Percentiles rank a stretch among this genome's conserved stretches.
These are phyloP conservation scores for Alternaria novae-zelandiae DNA, from an alignment of 2,329 filamentous ascomycete species.

Conservation along the genomic window DNA sequence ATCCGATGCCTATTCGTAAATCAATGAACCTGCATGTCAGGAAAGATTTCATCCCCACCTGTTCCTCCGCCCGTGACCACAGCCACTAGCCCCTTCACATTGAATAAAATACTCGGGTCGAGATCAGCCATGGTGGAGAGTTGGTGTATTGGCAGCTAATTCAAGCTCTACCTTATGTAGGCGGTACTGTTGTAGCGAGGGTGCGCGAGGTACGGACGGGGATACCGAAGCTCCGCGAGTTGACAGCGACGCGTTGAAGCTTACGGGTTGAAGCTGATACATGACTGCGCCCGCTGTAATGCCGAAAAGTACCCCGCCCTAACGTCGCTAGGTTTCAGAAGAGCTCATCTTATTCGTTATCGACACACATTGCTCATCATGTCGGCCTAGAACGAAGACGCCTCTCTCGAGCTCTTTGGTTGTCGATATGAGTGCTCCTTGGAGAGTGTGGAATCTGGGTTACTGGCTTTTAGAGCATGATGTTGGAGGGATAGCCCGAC, in stretches of 20 bases:
- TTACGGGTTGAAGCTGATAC: background rate
- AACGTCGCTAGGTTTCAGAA: background rate
- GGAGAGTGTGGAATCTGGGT: background rate
- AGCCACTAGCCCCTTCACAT: constrained; percentile 23
- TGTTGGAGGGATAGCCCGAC: background rate
- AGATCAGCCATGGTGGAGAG: constrained; percentile 1
- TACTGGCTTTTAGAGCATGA: background rate
- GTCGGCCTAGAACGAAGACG: background rate
- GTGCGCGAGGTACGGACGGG: background rate
- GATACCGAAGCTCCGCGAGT: background rate
- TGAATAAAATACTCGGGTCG: constrained; percentile 12
- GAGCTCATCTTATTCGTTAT: background rate
- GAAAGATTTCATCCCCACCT: constrained; percentile 1
- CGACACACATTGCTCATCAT: background rate
- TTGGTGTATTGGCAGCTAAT: background rate
- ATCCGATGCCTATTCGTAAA: constrained; percentile 24
- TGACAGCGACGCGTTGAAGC: background rate
- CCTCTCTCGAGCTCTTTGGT: background rate
- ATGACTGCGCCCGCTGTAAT: background rate
- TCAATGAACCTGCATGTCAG: background rate
- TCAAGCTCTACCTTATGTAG: background rate
- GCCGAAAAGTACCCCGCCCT: background rate
- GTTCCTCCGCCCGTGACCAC: constrained; percentile 26
- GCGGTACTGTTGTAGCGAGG: background rate
- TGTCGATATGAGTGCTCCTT: background rate